Evolutionary conservation across 306 rosid genomes (phyloP), one percentile per base, ranked within the genome.

Genomic region (Oxytropis ochrocephala): DNA sequence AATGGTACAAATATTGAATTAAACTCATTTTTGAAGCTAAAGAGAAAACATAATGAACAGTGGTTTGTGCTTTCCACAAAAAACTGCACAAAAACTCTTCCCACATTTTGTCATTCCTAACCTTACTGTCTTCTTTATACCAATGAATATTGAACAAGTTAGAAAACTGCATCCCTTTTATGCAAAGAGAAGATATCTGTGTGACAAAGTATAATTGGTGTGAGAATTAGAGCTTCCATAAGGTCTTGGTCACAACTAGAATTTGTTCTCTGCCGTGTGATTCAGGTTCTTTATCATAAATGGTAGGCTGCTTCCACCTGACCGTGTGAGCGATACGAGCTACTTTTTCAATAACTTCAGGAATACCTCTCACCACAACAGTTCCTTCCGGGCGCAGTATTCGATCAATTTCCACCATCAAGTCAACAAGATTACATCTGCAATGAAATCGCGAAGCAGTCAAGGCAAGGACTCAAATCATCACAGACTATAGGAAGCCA

Each of bases 341-440:
- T 58, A 94, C 85, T 77, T 81, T 85, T 11, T 90, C 92, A 12
- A 90, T 79, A 33, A 88, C 88, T 72, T 94, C 94, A 10, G 96
- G 92, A 33, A 87, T 39, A 78, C 87, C 97, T 67, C 96, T 84
- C 13, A 94, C 60, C 72, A 94, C 82, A 52, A 90, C 74, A 0
- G 91, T 88, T 82, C 96, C 98, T 80, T 88, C 92, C 0, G 98
- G 98, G 6, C 98, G 94, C 78, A 94, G 61, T 30, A 94, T 84
- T 32, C 97, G 89, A 72, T 94, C 98, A 67, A 94, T 88, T 80
- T 94, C 98, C 32, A 87, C 97, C 92, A 94, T 81, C 80, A 94
- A 83, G 76, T 94, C 98, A 67, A 90, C 90, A 36, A 94, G 85
- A 80, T 71, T 82, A 81, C 98, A 94, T 82, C 97, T 93, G 73